Conservation (phyloP, 805 yeast species). For the Monosporozyma solicola region DNA sequence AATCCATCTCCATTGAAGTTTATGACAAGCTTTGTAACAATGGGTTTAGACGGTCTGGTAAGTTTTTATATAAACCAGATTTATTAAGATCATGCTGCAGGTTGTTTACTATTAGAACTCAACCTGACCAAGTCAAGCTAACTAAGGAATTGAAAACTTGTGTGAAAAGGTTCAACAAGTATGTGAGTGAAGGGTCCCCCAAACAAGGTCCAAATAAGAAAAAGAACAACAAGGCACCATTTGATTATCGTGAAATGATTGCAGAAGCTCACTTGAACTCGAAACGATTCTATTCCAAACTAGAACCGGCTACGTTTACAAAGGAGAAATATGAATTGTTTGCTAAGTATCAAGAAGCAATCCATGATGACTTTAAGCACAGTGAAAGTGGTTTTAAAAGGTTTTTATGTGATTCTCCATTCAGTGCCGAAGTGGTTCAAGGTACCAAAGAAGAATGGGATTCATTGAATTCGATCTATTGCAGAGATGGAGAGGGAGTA, state of each 20-base stretch:
- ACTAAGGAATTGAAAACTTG: conserved; percentile 60
- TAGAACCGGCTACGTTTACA: conserved; percentile 45
- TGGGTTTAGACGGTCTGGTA: conserved; percentile 78
- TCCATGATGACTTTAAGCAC: conserved; percentile 58
- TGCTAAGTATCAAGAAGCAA: conserved; percentile 56
- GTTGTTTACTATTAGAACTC: conserved; percentile 66
- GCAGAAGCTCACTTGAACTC: conserved; percentile 30
- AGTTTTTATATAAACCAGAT: conserved; percentile 58
- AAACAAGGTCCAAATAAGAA: neutral
- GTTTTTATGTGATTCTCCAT: conserved; percentile 67
- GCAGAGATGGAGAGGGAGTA: neutral
- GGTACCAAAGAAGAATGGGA: conserved; percentile 25
- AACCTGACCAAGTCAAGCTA: conserved; percentile 36
- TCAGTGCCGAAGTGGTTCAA: conserved; percentile 25
- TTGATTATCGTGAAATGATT: conserved; percentile 31
- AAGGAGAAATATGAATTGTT: conserved; percentile 55
- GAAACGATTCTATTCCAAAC: conserved; percentile 32
- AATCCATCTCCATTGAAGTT: conserved; percentile 38
- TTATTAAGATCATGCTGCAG: conserved; percentile 67
- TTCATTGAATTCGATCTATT: conserved; percentile 13
- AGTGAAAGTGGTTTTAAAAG: conserved; percentile 42
- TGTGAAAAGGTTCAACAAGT: conserved; percentile 47
- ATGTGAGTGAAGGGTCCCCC: conserved; percentile 1
- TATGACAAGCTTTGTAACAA: conserved; percentile 60
- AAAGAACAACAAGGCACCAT: conserved; percentile 7